Conservation (phyloP, 177 flowering plant genomes). For the Vitis hybrid region DNA sequence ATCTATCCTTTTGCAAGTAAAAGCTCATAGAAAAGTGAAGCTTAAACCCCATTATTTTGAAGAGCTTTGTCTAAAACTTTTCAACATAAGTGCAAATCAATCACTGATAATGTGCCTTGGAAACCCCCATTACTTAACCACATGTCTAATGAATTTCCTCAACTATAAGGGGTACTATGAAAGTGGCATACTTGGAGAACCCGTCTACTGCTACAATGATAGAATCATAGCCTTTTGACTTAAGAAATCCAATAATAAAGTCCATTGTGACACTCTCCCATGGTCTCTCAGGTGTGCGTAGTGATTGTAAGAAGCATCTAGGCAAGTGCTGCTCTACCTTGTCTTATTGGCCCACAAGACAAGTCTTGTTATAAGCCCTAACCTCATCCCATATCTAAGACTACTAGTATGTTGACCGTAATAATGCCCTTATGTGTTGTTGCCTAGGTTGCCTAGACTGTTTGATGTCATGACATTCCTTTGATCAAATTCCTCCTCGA, state of each 20-base stretch:
- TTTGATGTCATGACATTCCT: no score
- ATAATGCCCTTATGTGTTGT: no score
- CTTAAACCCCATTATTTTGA: slow-evolving; percentile 1
- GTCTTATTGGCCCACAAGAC: no score
- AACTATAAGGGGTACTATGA: background rate
- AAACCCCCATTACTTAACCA: slow-evolving; percentile 14
- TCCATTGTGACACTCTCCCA: slow-evolving; percentile 10
- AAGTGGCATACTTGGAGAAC: slow-evolving; percentile 14
- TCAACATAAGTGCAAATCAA: background rate
- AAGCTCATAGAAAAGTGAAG: slow-evolving; percentile 14
- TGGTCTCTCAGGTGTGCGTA: slow-evolving; percentile 7
- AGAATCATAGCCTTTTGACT: background rate
- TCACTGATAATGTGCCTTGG: slow-evolving; percentile 7
- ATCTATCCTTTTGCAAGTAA: slow-evolving; percentile 14
- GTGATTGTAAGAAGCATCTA: slow-evolving; percentile 10
- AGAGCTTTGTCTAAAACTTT: slow-evolving; percentile 7
- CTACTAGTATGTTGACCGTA: no score
- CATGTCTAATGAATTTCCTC: slow-evolving; percentile 1
- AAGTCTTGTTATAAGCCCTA: no score
- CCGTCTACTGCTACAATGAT: slow-evolving; percentile 13
- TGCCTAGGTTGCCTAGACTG: no score
- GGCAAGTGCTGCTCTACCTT: background rate
- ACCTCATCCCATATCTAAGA: no score
- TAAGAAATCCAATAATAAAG: background rate
- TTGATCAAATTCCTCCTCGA: no score